A percentile compares a stretch with the other conserved stretches of the same genome.
Evolutionary conservation across 805 yeast genomes (phyloP).

Genomic region (Hyphopichia homilentoma): DNA sequence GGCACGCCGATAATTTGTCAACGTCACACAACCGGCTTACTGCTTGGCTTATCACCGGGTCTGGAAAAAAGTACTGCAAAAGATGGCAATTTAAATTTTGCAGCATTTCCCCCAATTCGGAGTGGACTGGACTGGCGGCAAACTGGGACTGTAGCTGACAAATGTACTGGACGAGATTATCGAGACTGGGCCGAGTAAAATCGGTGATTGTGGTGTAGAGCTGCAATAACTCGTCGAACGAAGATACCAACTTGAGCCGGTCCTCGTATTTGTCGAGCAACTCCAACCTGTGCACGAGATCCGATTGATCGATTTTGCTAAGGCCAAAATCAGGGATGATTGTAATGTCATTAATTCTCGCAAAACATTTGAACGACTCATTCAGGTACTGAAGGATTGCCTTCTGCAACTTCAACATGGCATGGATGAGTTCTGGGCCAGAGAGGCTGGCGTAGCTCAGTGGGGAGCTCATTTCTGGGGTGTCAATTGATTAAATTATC

Average conservation of each 20-base stretch:
- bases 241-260: background rate
- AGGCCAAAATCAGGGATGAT: background rate
- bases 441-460: background rate
- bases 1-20: background rate
- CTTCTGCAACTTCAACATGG: background rate
- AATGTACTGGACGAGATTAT: background rate
- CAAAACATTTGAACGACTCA: background rate
- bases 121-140: background rate
- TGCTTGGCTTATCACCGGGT: background rate
- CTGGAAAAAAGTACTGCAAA: background rate
- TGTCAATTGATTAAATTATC: no score
- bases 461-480: no score
- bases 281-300: background rate
- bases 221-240: background rate
- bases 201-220: background rate
- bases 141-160: no score
- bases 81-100: background rate
- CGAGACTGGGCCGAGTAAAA: background rate
- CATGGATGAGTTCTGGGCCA: background rate
- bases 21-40: background rate
- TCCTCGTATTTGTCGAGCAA: background rate
- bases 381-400: background rate
- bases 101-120: background rate
- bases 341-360: background rate
- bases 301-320: background rate